Percentiles rank a stretch among this genome's conserved stretches.
Conservation (phyloP, 176 grass and related monocot species). For the Phoenix roebelenii region DNA sequence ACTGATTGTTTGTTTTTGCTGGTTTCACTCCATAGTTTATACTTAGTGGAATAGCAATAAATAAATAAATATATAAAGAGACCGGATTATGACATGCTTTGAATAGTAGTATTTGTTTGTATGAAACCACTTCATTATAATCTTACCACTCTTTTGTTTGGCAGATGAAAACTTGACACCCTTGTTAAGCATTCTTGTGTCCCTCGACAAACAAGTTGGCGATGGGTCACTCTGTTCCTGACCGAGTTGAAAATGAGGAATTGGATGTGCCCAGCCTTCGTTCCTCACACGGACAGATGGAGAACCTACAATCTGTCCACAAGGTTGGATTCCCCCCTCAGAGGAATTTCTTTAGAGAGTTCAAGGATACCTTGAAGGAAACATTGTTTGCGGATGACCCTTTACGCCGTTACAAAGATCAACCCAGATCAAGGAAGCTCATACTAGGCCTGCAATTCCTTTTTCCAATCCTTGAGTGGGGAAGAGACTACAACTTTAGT, state of each 20-base stretch:
- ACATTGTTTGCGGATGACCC: slow-evolving; percentile 80
- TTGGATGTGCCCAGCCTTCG: slow-evolving; percentile 3
- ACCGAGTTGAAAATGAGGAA: slow-evolving; percentile 21
- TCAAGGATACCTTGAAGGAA: slow-evolving; percentile 48
- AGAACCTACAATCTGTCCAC: slow-evolving; percentile 27
- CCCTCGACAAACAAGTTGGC: background rate
- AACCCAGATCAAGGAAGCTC: slow-evolving; percentile 39
- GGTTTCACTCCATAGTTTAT: no score
- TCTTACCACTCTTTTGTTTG: no score
- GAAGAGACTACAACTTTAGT: slow-evolving; percentile 45
- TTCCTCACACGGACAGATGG: slow-evolving; percentile 8
- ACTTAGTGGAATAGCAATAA: no score
- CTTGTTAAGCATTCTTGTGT: no score
- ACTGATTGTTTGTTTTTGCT: no score
- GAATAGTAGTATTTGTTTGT: no score
- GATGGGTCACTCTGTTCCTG: slow-evolving; percentile 35
- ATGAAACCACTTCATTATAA: no score
- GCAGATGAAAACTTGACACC: no score
- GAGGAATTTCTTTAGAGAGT: slow-evolving; percentile 46
- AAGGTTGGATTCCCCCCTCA: slow-evolving; percentile 63
- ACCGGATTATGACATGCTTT: no score
- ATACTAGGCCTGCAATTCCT: slow-evolving; percentile 51
- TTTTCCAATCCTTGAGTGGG: slow-evolving; percentile 79
- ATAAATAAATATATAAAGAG: no score
- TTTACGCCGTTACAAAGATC: slow-evolving; percentile 52